Percentiles rank a stretch among this genome's conserved stretches.
Evolutionary conservation across 345 rosid genomes (phyloP).

Genomic region (Kandelia obovata): DNA sequence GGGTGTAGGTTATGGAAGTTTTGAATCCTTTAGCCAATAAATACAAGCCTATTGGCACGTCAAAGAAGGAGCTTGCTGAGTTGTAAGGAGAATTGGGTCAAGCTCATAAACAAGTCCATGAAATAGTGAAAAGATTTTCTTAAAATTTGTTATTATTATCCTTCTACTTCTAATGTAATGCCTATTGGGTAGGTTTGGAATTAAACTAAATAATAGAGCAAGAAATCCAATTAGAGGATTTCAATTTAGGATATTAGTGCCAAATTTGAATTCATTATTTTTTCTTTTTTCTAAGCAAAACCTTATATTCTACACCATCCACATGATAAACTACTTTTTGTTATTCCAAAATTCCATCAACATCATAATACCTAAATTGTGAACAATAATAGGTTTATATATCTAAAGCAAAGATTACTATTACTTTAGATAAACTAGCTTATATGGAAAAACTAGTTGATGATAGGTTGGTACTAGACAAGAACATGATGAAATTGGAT

Average conservation of each 20-base stretch:
- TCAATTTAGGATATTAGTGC: background rate
- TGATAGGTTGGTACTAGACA: constrained; percentile 69
- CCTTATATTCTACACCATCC: background rate
- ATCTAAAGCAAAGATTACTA: constrained; percentile 88
- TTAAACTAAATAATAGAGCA: too few species aligned
- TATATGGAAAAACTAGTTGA: constrained; percentile 84
- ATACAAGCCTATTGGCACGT: constrained; percentile 66
- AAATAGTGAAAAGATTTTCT: background rate
- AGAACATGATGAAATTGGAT: constrained; percentile 37
- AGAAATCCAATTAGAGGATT: too few species aligned
- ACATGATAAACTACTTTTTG: background rate
- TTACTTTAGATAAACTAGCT: constrained; percentile 90
- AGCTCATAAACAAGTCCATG: constrained; percentile 76
- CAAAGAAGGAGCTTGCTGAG: constrained; percentile 86
- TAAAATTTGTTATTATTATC: too few species aligned
- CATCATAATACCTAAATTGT: constrained; percentile 11
- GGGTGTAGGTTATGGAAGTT: too few species aligned
- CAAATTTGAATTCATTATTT: background rate
- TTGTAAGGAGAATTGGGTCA: constrained; percentile 75
- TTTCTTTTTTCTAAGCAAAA: background rate
- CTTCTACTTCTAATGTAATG: too few species aligned
- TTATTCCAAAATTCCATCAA: constrained; percentile 1
- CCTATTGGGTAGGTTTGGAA: too few species aligned
- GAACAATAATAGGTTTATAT: constrained; percentile 69
- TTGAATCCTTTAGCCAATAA: too few species aligned